phyloP scores from a whole-genome alignment of 1,284 basidiomycete genomes.

The Grifola frondosa region DNA sequence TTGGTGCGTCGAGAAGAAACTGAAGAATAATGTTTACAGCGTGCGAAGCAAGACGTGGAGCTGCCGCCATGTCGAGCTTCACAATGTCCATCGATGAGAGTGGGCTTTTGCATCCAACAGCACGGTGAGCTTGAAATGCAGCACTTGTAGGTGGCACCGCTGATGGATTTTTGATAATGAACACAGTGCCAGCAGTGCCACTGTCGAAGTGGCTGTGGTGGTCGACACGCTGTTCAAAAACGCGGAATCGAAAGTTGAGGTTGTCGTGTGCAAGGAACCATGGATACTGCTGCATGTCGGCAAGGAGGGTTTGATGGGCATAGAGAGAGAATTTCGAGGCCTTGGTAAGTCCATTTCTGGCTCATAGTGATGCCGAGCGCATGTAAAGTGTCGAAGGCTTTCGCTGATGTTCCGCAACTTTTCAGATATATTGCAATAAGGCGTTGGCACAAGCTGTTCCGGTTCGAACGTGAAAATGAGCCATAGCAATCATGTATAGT shows the following conservation, averaged over 20 bases:
- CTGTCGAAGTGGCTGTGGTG: conserved; percentile 36
- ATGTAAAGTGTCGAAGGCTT: conserved; percentile 28
- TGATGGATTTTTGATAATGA: conserved; percentile 8
- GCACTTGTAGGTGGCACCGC: no score
- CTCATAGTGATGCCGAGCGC: conserved; percentile 29
- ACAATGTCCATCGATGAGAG: no score
- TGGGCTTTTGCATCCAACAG: conserved; percentile 2
- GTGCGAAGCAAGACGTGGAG: conserved; percentile 17
- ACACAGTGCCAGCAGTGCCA: conserved; percentile 37
- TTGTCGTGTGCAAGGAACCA: conserved; percentile 39
- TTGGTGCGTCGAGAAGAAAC: not conserved
- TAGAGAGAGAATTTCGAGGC: not conserved
- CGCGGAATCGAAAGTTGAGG: conserved; percentile 34
- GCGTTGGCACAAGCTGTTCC: not conserved
- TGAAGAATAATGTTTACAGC: not conserved
- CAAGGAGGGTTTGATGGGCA: not conserved
- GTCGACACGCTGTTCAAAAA: conserved; percentile 36
- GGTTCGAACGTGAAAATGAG: conserved; percentile 15
- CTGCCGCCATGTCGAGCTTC: no score
- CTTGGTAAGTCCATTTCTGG: conserved; percentile 21
- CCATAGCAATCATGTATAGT: conserved; percentile 26
- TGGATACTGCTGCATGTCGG: conserved; percentile 21
- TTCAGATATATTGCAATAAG: conserved; percentile 30
- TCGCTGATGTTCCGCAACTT: conserved; percentile 23
- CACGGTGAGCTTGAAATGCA: not conserved